These are phyloP conservation scores for Trypanosomatidae sp. DNA, from an alignment of 208 protist species.

Conservation along the genomic window DNA sequence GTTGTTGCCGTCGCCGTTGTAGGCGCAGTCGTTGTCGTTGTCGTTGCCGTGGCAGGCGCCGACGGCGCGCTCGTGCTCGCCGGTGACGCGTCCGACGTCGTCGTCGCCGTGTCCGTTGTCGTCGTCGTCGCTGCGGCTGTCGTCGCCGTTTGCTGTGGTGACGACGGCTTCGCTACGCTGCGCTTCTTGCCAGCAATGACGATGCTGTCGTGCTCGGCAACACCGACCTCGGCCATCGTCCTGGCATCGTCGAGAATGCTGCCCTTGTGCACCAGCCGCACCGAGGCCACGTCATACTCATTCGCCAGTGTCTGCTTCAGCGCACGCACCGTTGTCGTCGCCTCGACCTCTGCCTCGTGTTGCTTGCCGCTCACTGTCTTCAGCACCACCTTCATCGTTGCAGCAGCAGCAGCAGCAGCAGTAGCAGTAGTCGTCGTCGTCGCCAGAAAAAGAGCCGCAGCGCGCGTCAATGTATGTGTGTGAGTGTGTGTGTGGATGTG, in stretches of 20 bases:
- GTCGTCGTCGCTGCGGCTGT: constrained; percentile 2
- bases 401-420: too few relatives aligned
- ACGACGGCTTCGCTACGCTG: constrained; percentile 25
- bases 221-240: constrained; percentile 25
- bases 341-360: constrained; percentile 33
- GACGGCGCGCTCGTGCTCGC: background rate
- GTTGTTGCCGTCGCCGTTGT: background rate
- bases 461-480: too few relatives aligned
- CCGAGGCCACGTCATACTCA: constrained; percentile 48
- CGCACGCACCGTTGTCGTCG: constrained; percentile 23
- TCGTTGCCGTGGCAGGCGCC: background rate
- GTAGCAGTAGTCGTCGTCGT: too few relatives aligned
- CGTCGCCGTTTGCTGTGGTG: background rate
- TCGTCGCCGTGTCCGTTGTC: background rate
- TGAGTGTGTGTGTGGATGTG: too few relatives aligned
- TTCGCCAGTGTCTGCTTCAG: constrained; percentile 51
- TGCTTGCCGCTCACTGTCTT: constrained; percentile 49
- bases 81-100: background rate
- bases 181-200: constrained; percentile 68
- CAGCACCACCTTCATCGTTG: constrained; percentile 72
- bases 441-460: too few relatives aligned
- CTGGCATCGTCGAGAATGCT: constrained; percentile 34
- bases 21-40: background rate
- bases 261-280: constrained; percentile 72
- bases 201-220: constrained; percentile 39